Evolutionary conservation across 1,284 basidiomycete species (phyloP).

Genomic region (Mycosarcoma mackinlayi): DNA sequence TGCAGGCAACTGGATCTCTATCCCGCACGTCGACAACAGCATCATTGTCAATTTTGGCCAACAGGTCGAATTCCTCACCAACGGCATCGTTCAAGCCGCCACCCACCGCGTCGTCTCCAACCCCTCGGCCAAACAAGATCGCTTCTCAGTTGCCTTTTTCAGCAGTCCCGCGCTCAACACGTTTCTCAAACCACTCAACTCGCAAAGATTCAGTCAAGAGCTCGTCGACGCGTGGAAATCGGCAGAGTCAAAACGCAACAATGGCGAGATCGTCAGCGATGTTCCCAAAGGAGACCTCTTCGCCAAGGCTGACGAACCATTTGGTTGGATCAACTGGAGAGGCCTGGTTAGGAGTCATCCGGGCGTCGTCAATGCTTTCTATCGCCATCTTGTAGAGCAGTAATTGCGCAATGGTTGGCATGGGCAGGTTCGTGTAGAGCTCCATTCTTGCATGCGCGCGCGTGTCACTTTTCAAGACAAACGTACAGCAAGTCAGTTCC

Average conservation of each 20-base stretch:
- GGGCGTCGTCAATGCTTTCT: constrained; percentile 36
- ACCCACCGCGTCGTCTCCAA: constrained; percentile 55
- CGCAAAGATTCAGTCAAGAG: constrained; percentile 27
- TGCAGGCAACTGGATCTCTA: constrained; percentile 50
- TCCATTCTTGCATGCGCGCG: not conserved
- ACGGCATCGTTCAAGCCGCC: constrained; percentile 55
- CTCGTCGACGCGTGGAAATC: constrained; percentile 32
- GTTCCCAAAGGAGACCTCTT: constrained; percentile 52
- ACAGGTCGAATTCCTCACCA: constrained; percentile 55
- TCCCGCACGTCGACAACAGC: constrained; percentile 37
- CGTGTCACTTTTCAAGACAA: no score
- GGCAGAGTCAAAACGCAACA: constrained; percentile 22
- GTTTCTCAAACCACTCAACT: constrained; percentile 30
- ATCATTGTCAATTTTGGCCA: constrained; percentile 65
- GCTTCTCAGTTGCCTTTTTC: constrained; percentile 56
- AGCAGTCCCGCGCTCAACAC: constrained; percentile 51
- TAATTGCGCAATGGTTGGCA: not conserved
- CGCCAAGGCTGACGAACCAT: constrained; percentile 36
- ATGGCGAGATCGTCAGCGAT: constrained; percentile 32
- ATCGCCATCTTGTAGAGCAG: constrained; percentile 21
- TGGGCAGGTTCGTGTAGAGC: no score
- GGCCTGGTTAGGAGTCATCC: constrained; percentile 54
- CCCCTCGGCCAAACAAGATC: constrained; percentile 7
- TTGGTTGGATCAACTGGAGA: constrained; percentile 57
- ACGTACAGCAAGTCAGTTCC: no score